Evolutionary conservation across 768 basidiomycete species (phyloP), one percentile per base, ranked within the genome.

Genomic region (Gymnopilus junonius): DNA sequence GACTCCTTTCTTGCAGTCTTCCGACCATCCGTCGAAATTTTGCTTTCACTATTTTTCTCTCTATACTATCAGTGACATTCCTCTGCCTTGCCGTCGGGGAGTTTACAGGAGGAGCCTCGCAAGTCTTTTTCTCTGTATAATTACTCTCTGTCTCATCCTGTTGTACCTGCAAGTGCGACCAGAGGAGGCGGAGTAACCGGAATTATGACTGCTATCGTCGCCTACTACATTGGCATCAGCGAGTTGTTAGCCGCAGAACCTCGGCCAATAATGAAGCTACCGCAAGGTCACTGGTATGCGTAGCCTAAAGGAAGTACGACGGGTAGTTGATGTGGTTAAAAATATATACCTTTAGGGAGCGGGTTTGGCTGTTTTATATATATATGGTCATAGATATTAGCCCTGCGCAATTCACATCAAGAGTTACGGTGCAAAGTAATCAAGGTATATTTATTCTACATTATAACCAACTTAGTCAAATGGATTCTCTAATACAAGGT

Each of bases 181-280:
- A 79, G 76, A 46, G 79, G 75, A 0, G 83, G 82, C 4, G 82
- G 82, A n/a, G 74, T 65, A 1, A 68, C 80, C 7, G 82, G 82
- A 25, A 70, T 81, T 39, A 68, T 79, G 15, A 80, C 78, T 1
- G 80, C 76, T 0, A 69, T 83, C 25, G 70, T 82, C 43, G 83
- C 82, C 1, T 83, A 77, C 69, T 84, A 84, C 65, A 78, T 80
- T 50, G 82, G 77, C 39, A 59, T 82, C 17, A 68, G 73, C 32
- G 77, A 81, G 42, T 60, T 83, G 63, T 65, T 83, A 32, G 67
- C 68, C 2, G 71, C 74, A 0, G 82, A 84, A 70, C 59, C 69
- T 20, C 66, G 69, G 17, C 71, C 80, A 1, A 39, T 80, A 29
- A 27, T 77, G 61, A 63, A 64, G 4, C 69, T 83, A 12, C 83